Conservation (phyloP, 2,329 filamentous ascomycete species). For the Dendrostoma leiphaemia region DNA sequence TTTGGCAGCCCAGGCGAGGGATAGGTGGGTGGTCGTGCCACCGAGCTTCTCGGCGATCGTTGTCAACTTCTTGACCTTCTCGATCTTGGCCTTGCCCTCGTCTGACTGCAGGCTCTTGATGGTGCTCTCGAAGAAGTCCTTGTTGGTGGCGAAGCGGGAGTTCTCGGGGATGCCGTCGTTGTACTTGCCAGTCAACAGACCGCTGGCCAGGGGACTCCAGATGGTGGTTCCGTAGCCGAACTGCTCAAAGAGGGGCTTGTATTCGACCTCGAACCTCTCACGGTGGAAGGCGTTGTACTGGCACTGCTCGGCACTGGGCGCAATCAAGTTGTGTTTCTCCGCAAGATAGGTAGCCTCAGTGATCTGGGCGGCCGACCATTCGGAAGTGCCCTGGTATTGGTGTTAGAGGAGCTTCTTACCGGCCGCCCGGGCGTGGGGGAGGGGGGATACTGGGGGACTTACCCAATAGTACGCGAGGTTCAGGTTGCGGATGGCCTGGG, state of each 20-base stretch:
- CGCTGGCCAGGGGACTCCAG: constrained; percentile 54
- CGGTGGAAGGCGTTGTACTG: constrained; percentile 63
- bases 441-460: not conserved
- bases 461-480: constrained; percentile 60
- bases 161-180: constrained; percentile 60
- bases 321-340: constrained; percentile 58
- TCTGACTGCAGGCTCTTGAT: constrained; percentile 49
- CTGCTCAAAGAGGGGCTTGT: constrained; percentile 54
- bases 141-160: constrained; percentile 58
- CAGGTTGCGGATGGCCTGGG: constrained; percentile 47
- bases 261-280: constrained; percentile 61
- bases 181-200: constrained; percentile 62
- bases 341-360: constrained; percentile 54
- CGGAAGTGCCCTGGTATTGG: constrained; percentile 52
- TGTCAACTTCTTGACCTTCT: constrained; percentile 58
- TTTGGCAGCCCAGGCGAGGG: constrained; percentile 61
- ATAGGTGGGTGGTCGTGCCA: constrained; percentile 54
- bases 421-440: not conserved
- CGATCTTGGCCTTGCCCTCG: constrained; percentile 49
- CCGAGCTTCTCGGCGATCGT: constrained; percentile 64
- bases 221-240: constrained; percentile 54
- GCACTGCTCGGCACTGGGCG: constrained; percentile 44
- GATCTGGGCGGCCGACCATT: constrained; percentile 60
- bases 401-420: no score
- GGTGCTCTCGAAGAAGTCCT: constrained; percentile 49